Conservation (phyloP, 768 basidiomycete species). For the Dioszegia hungarica region DNA sequence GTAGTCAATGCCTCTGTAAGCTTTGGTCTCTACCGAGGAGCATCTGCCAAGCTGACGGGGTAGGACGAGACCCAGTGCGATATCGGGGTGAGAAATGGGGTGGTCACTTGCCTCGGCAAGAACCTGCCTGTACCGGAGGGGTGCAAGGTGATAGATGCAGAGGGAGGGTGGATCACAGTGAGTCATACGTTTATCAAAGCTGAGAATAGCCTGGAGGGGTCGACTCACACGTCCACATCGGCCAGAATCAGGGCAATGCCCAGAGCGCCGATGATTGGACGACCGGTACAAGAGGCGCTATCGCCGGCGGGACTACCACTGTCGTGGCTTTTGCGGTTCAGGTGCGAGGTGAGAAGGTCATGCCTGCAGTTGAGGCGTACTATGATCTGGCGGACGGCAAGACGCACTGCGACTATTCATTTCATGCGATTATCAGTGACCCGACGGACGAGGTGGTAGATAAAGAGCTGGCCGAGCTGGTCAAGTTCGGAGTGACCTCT, state of each 20-base stretch:
- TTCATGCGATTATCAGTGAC: constrained; percentile 50
- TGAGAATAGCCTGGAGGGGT: constrained; percentile 45
- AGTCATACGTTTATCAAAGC: constrained; percentile 6
- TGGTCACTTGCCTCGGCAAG: constrained; percentile 37
- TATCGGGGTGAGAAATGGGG: constrained; percentile 48
- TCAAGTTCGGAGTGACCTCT: constrained; percentile 48
- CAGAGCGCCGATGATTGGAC: constrained; percentile 46
- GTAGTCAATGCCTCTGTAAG: constrained; percentile 33
- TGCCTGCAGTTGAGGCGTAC: constrained; percentile 47
- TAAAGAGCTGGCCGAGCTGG: constrained; percentile 46
- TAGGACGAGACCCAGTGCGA: constrained; percentile 44
- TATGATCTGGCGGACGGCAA: constrained; percentile 42
- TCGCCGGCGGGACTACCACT: constrained; percentile 49
- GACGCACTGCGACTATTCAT: constrained; percentile 47
- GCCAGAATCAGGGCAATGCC: constrained; percentile 41
- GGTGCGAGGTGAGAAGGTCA: constrained; percentile 21
- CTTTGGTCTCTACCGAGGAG: too few relatives aligned
- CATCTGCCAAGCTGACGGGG: background rate
- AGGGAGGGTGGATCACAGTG: constrained; percentile 48
- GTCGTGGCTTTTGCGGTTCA: constrained; percentile 50
- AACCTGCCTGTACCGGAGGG: constrained; percentile 19
- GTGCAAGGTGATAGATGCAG: constrained; percentile 48
- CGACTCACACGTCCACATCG: constrained; percentile 50
- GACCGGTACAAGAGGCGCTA: constrained; percentile 45
- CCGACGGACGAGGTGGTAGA: constrained; percentile 46